Percentiles rank a stretch among this genome's conserved stretches.
phyloP scores from a whole-genome alignment of 2,329 filamentous ascomycete genomes.

The Trichothecium roseum region DNA sequence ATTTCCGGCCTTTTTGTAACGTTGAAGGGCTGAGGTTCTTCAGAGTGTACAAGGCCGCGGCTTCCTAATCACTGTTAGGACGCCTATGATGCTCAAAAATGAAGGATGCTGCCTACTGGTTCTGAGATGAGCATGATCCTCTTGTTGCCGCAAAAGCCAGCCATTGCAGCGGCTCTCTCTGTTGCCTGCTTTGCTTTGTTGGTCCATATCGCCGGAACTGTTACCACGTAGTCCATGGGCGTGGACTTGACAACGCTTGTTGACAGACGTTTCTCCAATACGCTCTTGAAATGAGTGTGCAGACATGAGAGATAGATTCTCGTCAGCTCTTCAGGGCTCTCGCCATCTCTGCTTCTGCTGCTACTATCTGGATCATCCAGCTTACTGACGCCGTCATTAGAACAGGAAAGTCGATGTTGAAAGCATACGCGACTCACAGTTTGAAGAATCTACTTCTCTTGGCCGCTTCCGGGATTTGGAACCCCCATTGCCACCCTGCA shows the following conservation, averaged over 20 bases:
- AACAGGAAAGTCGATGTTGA: too few species aligned
- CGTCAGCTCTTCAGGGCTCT: constrained; percentile 23
- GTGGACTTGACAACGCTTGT: constrained; percentile 29
- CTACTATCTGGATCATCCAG: constrained; percentile 19
- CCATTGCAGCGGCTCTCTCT: constrained; percentile 25
- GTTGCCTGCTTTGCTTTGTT: constrained; percentile 42
- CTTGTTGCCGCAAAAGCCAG: constrained; percentile 27
- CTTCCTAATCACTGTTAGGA: constrained; percentile 25
- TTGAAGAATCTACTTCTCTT: constrained; percentile 35
- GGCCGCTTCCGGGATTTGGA: constrained; percentile 31
- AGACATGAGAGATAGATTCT: constrained; percentile 35
- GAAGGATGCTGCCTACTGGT: constrained; percentile 20
- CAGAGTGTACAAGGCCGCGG: constrained; percentile 38
- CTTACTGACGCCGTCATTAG: constrained; percentile 15
- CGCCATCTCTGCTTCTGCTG: constrained; percentile 17
- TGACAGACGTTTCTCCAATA: constrained; percentile 31
- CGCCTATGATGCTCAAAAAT: not conserved
- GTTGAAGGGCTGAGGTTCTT: constrained; percentile 29
- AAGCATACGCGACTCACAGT: constrained; percentile 26
- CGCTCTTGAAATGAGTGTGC: constrained; percentile 34
- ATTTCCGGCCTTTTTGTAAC: constrained; percentile 32
- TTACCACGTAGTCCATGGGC: constrained; percentile 42
- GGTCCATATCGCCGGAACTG: constrained; percentile 49
- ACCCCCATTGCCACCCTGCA: constrained; percentile 37
- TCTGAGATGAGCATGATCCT: constrained; percentile 38